Base-by-base conservation (phyloP, 257 asterid genomes). In the Rehmannia glutinosa region DNA sequence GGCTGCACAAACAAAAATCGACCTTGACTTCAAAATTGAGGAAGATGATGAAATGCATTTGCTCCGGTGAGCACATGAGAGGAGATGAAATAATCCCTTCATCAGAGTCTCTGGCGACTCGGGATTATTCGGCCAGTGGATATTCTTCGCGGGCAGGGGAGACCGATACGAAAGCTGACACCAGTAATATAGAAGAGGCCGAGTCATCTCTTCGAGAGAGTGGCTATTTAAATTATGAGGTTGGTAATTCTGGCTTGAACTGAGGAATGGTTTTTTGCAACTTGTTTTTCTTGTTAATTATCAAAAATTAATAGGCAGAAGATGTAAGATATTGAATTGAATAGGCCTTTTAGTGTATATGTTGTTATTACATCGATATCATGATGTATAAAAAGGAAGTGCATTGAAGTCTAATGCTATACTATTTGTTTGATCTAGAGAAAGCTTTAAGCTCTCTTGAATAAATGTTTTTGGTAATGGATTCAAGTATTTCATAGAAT, bases 11-110 rank as follows among this genome's bases (percentile, higher is more conserved):
- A 69, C 82, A 71, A 79, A 89, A 84, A 78, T 46, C 64, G 50
- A 69, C 54, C 33, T 64, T 85, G 66, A 75, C 73, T 51, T 77
- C 33, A 56, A 85, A 74, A 70, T 62, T 85, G 81, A 67, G 65
- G 62, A 84, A 86, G 89, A 89, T 92, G 98, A 87, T 89, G 97
- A 92, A 92, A 73, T 89, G 98, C 81, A 92, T 92, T 67, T 89
- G 96, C 87, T 92, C 98, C 2, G 96, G 95, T 33, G 97, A 92
- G 77, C 95, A 86, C 42, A 23, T 86, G 6, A 67, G 81, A 75
- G 86, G 38, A 24, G 97, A 87, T 39, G 98, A 92, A 71, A 78
- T 70, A 23, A 83, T 86, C 59, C 92, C 81, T 52, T 92, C 98
- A 6, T 92, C 98, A 0, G 98, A 89, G 60, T 92, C 98, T 35